phyloP scores from a whole-genome alignment of 139 green algal species.

The Coelastrella sp. region DNA sequence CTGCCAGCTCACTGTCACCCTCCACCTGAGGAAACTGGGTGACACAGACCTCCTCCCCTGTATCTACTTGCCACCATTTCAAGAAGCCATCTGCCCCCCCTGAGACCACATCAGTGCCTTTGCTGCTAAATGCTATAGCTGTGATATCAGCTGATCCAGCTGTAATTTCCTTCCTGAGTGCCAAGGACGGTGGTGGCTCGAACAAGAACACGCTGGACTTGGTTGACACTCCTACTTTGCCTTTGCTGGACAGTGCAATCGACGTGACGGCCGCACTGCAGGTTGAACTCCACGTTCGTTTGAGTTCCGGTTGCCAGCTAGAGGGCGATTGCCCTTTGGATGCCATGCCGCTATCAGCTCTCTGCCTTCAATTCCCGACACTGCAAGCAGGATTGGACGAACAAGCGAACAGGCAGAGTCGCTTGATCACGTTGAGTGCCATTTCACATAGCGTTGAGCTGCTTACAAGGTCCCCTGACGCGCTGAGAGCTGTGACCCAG shows the following conservation, averaged over 20 bases:
- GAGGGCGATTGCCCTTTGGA: neutral
- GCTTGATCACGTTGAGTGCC: neutral
- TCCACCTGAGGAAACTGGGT: constrained; percentile 58
- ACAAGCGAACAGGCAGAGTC: neutral
- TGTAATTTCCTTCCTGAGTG: constrained; percentile 46
- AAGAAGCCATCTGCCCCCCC: constrained; percentile 59
- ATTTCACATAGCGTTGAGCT: too few relatives aligned
- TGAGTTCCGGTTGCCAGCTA: constrained; percentile 38
- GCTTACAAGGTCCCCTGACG: too few relatives aligned
- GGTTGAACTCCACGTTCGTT: constrained; percentile 30
- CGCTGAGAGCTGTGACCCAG: neutral
- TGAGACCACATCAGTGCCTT: constrained; percentile 53
- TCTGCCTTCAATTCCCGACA: neutral
- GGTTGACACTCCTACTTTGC: constrained; percentile 51
- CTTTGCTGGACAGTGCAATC: constrained; percentile 48
- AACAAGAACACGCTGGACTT: constrained; percentile 36
- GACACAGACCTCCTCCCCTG: constrained; percentile 53
- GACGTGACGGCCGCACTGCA: constrained; percentile 38
- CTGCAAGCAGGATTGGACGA: neutral
- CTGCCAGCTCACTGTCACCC: constrained; percentile 36
- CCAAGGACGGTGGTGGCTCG: constrained; percentile 29
- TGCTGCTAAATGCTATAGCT: constrained; percentile 45
- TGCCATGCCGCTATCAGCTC: constrained; percentile 9
- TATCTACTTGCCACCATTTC: constrained; percentile 67
- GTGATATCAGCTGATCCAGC: constrained; percentile 47